A percentile compares a stretch with the other conserved stretches of the same genome.
Conservation (phyloP, 2,329 filamentous ascomycete species). For the Acrodontium crateriforme region DNA sequence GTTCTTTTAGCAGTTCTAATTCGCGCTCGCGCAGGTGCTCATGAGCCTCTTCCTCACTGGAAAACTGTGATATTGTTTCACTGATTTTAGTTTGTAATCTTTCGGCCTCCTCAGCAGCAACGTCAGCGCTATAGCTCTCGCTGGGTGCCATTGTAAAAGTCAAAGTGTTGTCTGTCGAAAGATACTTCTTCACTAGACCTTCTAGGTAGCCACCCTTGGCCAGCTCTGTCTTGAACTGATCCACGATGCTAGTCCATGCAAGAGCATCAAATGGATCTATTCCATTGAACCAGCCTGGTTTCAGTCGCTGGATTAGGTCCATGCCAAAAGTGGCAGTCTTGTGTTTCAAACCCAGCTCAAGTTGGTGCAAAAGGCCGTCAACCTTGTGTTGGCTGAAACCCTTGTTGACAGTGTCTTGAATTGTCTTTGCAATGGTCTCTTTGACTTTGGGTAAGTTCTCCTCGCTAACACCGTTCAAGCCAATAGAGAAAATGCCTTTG, state of each 20-base stretch:
- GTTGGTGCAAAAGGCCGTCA: conserved; percentile 81
- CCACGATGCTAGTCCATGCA: conserved; percentile 80
- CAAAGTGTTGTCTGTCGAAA: conserved; percentile 73
- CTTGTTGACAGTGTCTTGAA: conserved; percentile 54
- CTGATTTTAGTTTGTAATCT: conserved; percentile 63
- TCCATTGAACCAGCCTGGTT: conserved; percentile 91
- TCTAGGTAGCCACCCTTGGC: conserved; percentile 71
- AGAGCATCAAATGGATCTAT: conserved; percentile 83
- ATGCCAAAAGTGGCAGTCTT: conserved; percentile 95
- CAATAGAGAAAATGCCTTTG: conserved; percentile 75
- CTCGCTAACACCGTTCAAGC: conserved; percentile 77
- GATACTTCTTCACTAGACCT: conserved; percentile 71
- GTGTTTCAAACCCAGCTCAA: conserved; percentile 87
- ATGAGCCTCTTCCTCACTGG: conserved; percentile 57
- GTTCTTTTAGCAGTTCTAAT: conserved; percentile 50
- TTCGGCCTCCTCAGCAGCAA: conserved; percentile 62
- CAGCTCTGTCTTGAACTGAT: conserved; percentile 65
- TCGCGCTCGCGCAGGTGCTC: conserved; percentile 64
- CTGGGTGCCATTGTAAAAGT: conserved; percentile 93
- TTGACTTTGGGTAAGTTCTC: conserved; percentile 66
- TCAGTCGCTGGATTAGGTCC: conserved; percentile 73
- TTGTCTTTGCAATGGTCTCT: conserved; percentile 55
- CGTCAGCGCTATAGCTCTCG: conserved; percentile 55
- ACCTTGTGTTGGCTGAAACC: conserved; percentile 87
- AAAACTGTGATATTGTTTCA: conserved; percentile 52